These are phyloP conservation scores for Hymenoscyphus albidus DNA, from an alignment of 2,329 filamentous ascomycete genomes.

Conservation along the genomic window DNA sequence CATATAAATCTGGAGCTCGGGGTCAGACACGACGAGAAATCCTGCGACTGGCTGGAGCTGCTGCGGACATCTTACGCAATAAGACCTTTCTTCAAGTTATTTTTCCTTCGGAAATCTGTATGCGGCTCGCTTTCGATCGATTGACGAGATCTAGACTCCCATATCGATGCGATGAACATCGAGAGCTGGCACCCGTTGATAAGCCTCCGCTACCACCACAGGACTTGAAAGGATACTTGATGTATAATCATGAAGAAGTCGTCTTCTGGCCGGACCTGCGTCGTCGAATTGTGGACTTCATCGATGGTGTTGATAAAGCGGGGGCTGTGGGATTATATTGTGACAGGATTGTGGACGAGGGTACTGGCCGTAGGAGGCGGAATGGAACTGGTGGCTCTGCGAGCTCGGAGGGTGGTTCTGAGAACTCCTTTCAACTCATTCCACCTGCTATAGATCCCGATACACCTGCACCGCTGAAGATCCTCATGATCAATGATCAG, in stretches of 20 bases:
- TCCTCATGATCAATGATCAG: too few species aligned
- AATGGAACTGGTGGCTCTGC: too few species aligned
- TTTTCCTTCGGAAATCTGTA: not conserved
- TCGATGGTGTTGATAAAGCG: not conserved
- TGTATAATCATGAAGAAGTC: not conserved
- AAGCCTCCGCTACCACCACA: too few species aligned
- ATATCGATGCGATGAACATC: not conserved
- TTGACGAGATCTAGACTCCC: not conserved
- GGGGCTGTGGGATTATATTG: not conserved
- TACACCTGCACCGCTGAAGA: too few species aligned
- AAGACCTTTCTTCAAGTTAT: not conserved
- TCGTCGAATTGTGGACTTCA: not conserved
- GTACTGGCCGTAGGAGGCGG: not conserved
- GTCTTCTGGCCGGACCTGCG: not conserved
- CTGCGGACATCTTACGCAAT: not conserved
- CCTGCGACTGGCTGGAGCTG: not conserved
- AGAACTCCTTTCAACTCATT: too few species aligned
- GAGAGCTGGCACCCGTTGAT: not conserved
- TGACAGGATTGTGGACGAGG: not conserved
- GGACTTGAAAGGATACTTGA: too few species aligned
- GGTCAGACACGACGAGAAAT: not conserved
- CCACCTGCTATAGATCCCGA: too few species aligned
- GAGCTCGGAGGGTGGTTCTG: too few species aligned
- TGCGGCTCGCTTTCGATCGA: not conserved
- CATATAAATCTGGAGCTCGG: not conserved